These are phyloP conservation scores for Ophiostoma ulmi DNA, from an alignment of 2,329 filamentous ascomycete genomes.

Conservation along the genomic window DNA sequence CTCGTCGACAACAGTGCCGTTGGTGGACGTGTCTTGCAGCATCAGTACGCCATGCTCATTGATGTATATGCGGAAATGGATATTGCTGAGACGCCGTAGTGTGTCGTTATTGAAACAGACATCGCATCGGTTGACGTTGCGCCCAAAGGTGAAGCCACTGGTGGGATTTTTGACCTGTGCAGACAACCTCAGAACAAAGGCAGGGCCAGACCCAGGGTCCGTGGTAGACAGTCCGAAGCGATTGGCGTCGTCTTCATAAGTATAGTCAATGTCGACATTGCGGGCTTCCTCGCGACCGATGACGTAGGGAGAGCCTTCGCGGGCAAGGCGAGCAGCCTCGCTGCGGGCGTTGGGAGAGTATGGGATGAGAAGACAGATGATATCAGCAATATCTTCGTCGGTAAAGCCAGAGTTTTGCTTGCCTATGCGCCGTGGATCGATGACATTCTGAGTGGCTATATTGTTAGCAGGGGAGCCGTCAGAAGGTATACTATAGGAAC, in stretches of 20 bases:
- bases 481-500: background rate
- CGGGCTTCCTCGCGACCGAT: conserved; percentile 47
- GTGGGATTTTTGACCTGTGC: conserved; percentile 62
- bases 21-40: conserved; percentile 92
- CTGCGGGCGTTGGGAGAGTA: conserved; percentile 65
- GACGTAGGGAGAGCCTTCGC: conserved; percentile 45
- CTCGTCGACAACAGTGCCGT: conserved; percentile 83
- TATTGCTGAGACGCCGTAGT: conserved; percentile 75
- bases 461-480: conserved; percentile 13
- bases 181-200: conserved; percentile 77
- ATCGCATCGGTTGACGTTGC: conserved; percentile 68
- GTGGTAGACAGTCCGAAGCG: conserved; percentile 49
- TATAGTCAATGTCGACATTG: conserved; percentile 48
- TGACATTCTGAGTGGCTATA: conserved; percentile 66
- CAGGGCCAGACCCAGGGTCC: conserved; percentile 50
- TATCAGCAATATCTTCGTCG: conserved; percentile 78
- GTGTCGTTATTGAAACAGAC: conserved; percentile 62
- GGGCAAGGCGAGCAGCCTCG: conserved; percentile 56
- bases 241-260: conserved; percentile 46
- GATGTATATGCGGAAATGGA: conserved; percentile 91
- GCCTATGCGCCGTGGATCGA: conserved; percentile 75
- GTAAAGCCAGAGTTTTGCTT: conserved; percentile 77
- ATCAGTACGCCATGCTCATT: conserved; percentile 83
- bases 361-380: conserved; percentile 83
- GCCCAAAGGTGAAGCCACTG: conserved; percentile 80